Evolutionary conservation across 2,329 filamentous ascomycete species (phyloP), one percentile per base, ranked within the genome.

Genomic region (Clarireedia hainanense): DNA sequence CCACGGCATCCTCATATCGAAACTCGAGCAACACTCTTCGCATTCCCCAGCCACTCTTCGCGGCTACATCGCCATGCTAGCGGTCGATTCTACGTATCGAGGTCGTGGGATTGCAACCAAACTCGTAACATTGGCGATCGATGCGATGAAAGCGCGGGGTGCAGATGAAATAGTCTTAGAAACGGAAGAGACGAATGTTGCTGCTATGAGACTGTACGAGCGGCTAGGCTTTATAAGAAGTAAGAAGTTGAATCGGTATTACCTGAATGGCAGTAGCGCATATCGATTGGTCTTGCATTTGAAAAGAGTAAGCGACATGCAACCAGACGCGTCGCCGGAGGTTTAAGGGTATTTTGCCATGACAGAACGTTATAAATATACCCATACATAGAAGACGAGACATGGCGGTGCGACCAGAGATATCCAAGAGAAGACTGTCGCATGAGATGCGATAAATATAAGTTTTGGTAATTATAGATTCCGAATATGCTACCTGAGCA

Each of bases 51-150:
- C 81, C 2, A 85, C 83, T 0, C 78, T 91, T 61, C 83, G 94
- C 60, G 94, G 94, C 56, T 99, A 99, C 73, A 97, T 99, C 64
- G 94, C 94, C 67, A 99, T 99, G 94, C 80, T 99, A 43, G 94
- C 94, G n/a, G 91, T 96, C 5, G 83, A 85, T 45, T 83, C 89
- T 40, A 76, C 84, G 26, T 86, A 89, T 66, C 85, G 94, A 23
- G 91, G 91, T 5, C 82, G 85, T 61, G 92, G 94, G 1, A 91
- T 99, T 57, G 94, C 88, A 1, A 96, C 91, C 0, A 84, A 85
- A 42, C 78, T 99, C 9, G 94, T 99, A n/a, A 83, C 86, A 60
- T 85, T 84, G 76, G 91, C 91, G 20, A 91, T 99, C 60, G 90
- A 96, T 64, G 86, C 88, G 60, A 99, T 99, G 94, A 82, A 84